These are phyloP conservation scores for Echeveria elegans DNA, from an alignment of 164 flowering plant species.

Conservation along the genomic window DNA sequence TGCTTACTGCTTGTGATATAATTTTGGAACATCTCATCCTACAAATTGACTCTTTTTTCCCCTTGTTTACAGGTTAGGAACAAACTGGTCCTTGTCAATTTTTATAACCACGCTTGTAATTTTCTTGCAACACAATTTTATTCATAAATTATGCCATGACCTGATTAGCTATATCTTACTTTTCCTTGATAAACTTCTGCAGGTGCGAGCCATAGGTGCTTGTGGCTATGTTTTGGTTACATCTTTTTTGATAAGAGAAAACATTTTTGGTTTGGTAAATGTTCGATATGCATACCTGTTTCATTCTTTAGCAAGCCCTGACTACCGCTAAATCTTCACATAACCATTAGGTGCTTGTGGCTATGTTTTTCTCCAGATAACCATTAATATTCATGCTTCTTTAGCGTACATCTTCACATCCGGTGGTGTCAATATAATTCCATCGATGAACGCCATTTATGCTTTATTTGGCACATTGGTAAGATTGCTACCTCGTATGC, in stretches of 20 bases:
- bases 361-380: conserved; percentile 76
- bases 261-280: conserved; percentile 59
- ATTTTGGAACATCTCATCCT: background rate
- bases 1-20: background rate
- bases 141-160: background rate
- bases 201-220: conserved; percentile 73
- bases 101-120: conserved; percentile 61
- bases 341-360: conserved; percentile 70
- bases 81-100: conserved; percentile 67
- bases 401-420: conserved; percentile 57
- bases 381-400: conserved; percentile 76
- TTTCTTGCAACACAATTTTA: conserved; percentile 10
- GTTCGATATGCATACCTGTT: background rate
- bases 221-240: conserved; percentile 64
- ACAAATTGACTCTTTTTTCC: background rate
- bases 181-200: conserved; percentile 17
- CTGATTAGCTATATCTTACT: background rate
- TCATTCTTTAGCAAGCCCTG: background rate
- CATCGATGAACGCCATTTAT: conserved; percentile 70
- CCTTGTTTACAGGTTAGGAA: conserved; percentile 48
- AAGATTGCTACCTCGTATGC: conserved; percentile 5
- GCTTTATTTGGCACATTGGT: conserved; percentile 69
- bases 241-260: conserved; percentile 88
- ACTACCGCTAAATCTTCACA: too few species aligned
- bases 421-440: conserved; percentile 50